Conservation (phyloP, 2,329 filamentous ascomycete genomes). For the Byssochlamys sp. region DNA sequence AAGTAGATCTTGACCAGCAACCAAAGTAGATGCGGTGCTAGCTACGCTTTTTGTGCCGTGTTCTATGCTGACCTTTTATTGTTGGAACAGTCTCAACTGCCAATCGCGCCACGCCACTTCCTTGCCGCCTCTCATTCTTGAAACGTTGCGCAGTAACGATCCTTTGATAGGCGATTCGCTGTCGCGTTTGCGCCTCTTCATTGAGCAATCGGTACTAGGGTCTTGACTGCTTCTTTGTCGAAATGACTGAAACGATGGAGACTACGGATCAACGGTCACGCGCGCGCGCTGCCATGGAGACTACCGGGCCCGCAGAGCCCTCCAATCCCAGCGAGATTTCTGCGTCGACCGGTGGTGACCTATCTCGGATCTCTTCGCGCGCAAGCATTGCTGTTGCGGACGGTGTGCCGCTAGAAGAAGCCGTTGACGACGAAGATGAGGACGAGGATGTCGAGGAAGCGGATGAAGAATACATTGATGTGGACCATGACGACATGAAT, state of each 20-base stretch:
- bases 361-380: conserved; percentile 20
- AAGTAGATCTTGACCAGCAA: background rate
- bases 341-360: conserved; percentile 18
- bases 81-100: background rate
- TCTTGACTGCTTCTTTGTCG: background rate
- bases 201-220: background rate
- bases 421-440: conserved; percentile 17
- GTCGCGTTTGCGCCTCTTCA: background rate
- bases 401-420: conserved; percentile 17
- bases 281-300: conserved; percentile 2
- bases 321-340: conserved; percentile 22
- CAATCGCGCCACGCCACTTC: background rate
- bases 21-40: background rate
- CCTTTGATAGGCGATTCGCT: background rate
- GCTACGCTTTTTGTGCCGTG: background rate
- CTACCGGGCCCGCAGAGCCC: conserved; percentile 19
- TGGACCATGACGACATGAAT: conserved; percentile 32
- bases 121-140: background rate
- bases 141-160: background rate
- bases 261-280: background rate
- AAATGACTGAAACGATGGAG: background rate
- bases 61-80: background rate
- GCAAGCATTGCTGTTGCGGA: conserved; percentile 18
- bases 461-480: conserved; percentile 34
- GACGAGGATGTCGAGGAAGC: conserved; percentile 25